phyloP scores from a whole-genome alignment of 352 stramenopile species.

The Globisporangium perplexum region DNA sequence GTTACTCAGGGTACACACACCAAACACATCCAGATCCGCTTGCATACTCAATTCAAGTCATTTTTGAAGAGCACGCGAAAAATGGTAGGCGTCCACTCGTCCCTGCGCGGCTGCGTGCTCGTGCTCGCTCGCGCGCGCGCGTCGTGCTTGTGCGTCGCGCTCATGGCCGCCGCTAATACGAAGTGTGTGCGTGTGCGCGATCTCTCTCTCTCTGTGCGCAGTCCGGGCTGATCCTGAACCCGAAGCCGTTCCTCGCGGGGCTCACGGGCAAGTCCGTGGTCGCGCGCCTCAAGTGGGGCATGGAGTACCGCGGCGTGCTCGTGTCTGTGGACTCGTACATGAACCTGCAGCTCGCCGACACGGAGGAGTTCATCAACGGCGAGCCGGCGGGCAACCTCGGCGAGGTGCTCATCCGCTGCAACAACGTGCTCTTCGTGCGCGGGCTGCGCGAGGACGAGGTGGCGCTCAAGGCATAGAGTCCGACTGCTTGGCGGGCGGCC shows the following conservation, averaged over 20 bases:
- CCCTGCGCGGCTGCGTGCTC: background rate
- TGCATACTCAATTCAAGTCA: background rate
- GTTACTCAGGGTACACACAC: background rate
- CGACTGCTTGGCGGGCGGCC: too few relatives aligned
- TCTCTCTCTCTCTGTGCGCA: constrained; percentile 18
- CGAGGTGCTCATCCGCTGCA: constrained; percentile 98
- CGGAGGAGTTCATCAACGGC: constrained; percentile 98
- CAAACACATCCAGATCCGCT: background rate
- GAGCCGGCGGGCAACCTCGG: constrained; percentile 95
- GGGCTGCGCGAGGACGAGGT: constrained; percentile 36
- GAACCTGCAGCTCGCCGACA: constrained; percentile 97
- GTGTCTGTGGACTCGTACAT: constrained; percentile 98
- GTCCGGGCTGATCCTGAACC: constrained; percentile 91
- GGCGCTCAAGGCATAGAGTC: constrained; percentile 9
- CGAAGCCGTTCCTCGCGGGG: constrained; percentile 93
- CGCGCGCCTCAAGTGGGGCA: constrained; percentile 99
- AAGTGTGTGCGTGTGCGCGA: background rate
- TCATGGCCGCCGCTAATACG: background rate
- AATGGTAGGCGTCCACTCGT: constrained; percentile 10
- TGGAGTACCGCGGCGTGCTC: constrained; percentile 97
- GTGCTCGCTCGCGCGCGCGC: background rate
- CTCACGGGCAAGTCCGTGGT: constrained; percentile 94
- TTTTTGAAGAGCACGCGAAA: constrained; percentile 1
- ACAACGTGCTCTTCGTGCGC: constrained; percentile 98
- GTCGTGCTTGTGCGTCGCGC: too few relatives aligned